Evolutionary conservation across 495 filamentous ascomycete genomes (phyloP), one percentile per base, ranked within the genome.

Genomic region (Penicillium fimorum): DNA sequence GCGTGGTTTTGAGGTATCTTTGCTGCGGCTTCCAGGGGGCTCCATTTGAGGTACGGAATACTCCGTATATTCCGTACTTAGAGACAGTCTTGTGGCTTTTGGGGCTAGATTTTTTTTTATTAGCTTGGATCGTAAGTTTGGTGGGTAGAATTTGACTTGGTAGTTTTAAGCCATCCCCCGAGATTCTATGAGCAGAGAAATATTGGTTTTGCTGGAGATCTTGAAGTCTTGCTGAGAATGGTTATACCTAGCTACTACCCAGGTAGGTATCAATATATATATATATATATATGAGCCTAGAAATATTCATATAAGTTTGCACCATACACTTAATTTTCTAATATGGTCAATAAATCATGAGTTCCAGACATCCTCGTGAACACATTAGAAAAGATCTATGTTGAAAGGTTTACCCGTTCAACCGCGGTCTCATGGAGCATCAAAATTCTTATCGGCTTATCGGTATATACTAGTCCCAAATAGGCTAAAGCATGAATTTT

Each of bases 391-490:
- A 29, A 29, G 7, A n/a, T 50, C 9, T 11, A 27, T 29, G 0
- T 30, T 27, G 1, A 41, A 12, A 3, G 32, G 20, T n/a, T n/a
- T 13, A 4, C 17, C 13, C 17, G 11, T 18, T 29, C 13, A 10
- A 33, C 12, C 47, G 32, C 17, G 5, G 17, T 11, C 18, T 24
- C 29, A 9, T 24, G 5, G n/a, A 30, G n/a, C 38, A 41, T 45
- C 42, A 9, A 41, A 53, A n/a, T 46, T 8, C 58, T 68, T 68
- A 66, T 69, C 62, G 51, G 60, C 66, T 57, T 64, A 64, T 64
- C 63, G 24, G 11, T 13, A 0, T 11, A 40, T 59, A 50, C 66
- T 69, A 69, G 50, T 40, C 58, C 63, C 8, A 41, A 62, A 35
- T 17, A 37, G 52, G 66, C 18, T 58, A 64, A 45, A 55, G 53